Evolutionary conservation across 331 rosid genomes (phyloP), one percentile per base, ranked within the genome.

Genomic region (Pyrus hybrid): DNA sequence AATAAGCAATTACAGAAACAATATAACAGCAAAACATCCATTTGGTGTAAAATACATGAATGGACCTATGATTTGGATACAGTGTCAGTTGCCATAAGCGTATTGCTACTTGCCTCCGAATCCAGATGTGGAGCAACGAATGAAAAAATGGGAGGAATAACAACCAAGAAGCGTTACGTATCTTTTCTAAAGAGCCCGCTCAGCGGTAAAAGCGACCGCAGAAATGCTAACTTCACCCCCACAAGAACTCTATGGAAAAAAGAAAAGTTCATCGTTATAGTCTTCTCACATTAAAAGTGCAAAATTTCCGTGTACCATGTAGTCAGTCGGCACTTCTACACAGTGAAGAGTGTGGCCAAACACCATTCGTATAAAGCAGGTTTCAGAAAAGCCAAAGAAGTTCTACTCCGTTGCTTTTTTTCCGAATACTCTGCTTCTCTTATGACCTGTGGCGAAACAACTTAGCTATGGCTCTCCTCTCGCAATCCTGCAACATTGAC

Each of bases 391-490:
- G 85, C 70, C 17, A 26, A 37, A 74, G 60, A 64, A 61, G 74
- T 70, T 64, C 58, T 81, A 87, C 79, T 81, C 80, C 0, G 67
- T 77, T 69, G 72, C 77, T 35, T 60, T 75, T 75, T 53, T 53
- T 69, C 68, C 13, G 83, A 45, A 43, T 43, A 21, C 23, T 71
- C 73, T 83, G 84, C 87, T 84, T 93, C 84, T 93, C 97, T 5
- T 91, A 86, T 57, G 81, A 45, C 74, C 98, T 91, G 85, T 93
- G 98, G 60, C 78, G 98, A 80, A 87, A 93, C 80, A 93, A 84
- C 85, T 93, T 93, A 16, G 98, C 95, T 71, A 91, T 91, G 86
- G 87, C 78, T 85, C 98, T 88, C 82, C 98, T 88, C 81, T 93
- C 98, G 28, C 97, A 93, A 68, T 93, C 98, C 97, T 93, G 90